These are phyloP conservation scores for Colletotrichum higginsianum DNA, from an alignment of 2,329 filamentous ascomycete genomes.

Conservation along the genomic window DNA sequence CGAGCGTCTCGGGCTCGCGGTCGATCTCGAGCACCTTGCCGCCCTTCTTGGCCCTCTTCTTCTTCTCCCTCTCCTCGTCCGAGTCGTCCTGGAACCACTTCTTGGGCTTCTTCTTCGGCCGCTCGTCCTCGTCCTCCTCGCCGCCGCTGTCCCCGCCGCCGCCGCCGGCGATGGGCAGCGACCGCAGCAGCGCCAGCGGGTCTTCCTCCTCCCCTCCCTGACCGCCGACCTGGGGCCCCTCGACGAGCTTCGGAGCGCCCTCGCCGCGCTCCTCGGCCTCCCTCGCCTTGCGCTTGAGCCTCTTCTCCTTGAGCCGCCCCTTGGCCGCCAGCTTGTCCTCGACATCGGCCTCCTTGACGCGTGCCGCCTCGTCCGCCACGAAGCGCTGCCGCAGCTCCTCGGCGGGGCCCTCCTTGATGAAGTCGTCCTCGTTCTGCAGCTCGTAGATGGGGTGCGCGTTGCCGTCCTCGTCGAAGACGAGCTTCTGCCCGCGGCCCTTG, in stretches of 20 bases:
- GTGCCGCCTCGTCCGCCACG: slow-evolving; percentile 80
- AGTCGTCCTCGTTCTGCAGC: slow-evolving; percentile 87
- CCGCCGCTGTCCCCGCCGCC: slow-evolving; percentile 56
- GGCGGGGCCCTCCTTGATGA: slow-evolving; percentile 80
- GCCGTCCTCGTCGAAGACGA: slow-evolving; percentile 94
- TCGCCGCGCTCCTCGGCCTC: slow-evolving; percentile 68
- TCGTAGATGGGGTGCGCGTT: slow-evolving; percentile 89
- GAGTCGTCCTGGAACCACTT: slow-evolving; percentile 84
- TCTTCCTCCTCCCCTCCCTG: slow-evolving; percentile 59
- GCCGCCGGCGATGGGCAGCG: slow-evolving; percentile 65
- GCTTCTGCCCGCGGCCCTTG: slow-evolving; percentile 87
- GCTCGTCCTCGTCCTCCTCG: slow-evolving; percentile 54
- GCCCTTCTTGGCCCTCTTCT: slow-evolving; percentile 60
- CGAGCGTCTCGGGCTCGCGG: slow-evolving; percentile 82
- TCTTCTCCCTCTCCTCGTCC: slow-evolving; percentile 55
- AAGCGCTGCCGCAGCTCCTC: slow-evolving; percentile 84
- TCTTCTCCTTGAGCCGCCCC: slow-evolving; percentile 85
- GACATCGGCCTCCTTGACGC: slow-evolving; percentile 82
- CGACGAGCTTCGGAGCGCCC: slow-evolving; percentile 1
- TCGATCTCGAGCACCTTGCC: slow-evolving; percentile 73
- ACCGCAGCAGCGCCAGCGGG: slow-evolving; percentile 71
- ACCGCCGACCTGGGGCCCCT: slow-evolving; percentile 48
- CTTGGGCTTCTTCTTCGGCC: slow-evolving; percentile 74
- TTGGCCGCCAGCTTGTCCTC: slow-evolving; percentile 87
- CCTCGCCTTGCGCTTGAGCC: slow-evolving; percentile 79